Base-by-base conservation (phyloP, 169 alveolate species). In the Babesia sp. region DNA sequence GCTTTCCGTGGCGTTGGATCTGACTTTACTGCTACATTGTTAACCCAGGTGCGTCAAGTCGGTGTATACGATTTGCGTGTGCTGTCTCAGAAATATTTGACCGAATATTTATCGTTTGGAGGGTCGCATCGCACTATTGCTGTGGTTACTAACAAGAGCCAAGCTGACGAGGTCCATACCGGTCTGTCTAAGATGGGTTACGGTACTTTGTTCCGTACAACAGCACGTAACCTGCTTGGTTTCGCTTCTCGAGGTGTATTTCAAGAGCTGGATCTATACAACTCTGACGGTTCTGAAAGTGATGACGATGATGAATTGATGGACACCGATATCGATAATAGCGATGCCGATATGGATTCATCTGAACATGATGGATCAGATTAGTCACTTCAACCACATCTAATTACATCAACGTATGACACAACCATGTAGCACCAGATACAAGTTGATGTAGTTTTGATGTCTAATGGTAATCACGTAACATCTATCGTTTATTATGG, bases 1-100 rank as follows among this genome's bases (percentile, higher is more conserved):
- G 80, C 90, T 28, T 45, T 88, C 70, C 76, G 87, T 46, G 75
- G 82, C 37, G 73, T 85, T 34, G 60, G 67, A 31, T 31, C 68
- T 39, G 36, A 42, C 41, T 71, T 55, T 42, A 71, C 59, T 58
- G 24, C 12, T 68, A 41, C 29, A 24, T 48, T 36, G 44, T 53
- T 69, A 2, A 58, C 3, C 29, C 54, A 57, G 71, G 60, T 80
- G 16, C 80, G 55, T 39, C 36, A 36, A 4, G 70, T 71, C 22
- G 44, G 34, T 16, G 46, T 29, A 8, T 61, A 71, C 14, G 74
- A 71, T n/a, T 20, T 80, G 12, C 39, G 67, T 14, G 45, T 22
- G 14, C 71, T 66, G 56, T 63, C 81, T 41, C 61, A 11, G 11
- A 71, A 48, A 51, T 80, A 80, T 34, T 54, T 80, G 64, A 50